Evolutionary conservation across 306 rosid genomes (phyloP), one percentile per base, ranked within the genome.

Genomic region (Sicyos edulis): DNA sequence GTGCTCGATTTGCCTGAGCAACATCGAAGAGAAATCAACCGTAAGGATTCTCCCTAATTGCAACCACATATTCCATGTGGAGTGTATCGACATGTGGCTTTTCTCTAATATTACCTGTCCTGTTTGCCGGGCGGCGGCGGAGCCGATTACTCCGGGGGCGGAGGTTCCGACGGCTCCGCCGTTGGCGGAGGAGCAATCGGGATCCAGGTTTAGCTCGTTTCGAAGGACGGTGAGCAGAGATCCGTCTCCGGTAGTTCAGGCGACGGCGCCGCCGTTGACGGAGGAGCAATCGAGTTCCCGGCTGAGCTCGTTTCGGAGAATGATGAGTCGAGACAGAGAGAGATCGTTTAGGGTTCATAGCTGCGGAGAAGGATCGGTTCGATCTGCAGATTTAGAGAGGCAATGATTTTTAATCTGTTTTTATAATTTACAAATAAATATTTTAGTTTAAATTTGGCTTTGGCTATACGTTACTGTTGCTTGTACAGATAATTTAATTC

Each of bases 231-330:
- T 68, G 40, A 14, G 73, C 21, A 68, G 73, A 49, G 58, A 68
- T 6, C 7, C 21, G 21, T 49, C 73, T 68, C 73, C 47, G 19
- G 8, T 15, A 9, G 73, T 68, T 68, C 73, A 68, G n/a, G 15
- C 73, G 73, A 68, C 73, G 57, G 73, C 73, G 22, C 73, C 73
- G 58, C 73, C 58, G 42, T 21, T 68, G 73, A 49, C 54, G 45
- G 73, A 68, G 21, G 73, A 68, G 73, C 73, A 68, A 68, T 8
- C 21, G 1, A 24, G 73, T 17, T 68, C 73, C 4, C 54, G 73
- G 57, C 56, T 68, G 73, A 68, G 73, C 73, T 68, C 73, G 9
- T 68, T 68, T 14, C 49, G 73, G 49, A 68, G 73, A 10, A 68
- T 49, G 20, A 21, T 68, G 57, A 68, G 73, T 24, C 12, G 73